Evolutionary conservation across 768 basidiomycete genomes (phyloP), one percentile per base, ranked within the genome.

Genomic region (Dendrothele bispora): DNA sequence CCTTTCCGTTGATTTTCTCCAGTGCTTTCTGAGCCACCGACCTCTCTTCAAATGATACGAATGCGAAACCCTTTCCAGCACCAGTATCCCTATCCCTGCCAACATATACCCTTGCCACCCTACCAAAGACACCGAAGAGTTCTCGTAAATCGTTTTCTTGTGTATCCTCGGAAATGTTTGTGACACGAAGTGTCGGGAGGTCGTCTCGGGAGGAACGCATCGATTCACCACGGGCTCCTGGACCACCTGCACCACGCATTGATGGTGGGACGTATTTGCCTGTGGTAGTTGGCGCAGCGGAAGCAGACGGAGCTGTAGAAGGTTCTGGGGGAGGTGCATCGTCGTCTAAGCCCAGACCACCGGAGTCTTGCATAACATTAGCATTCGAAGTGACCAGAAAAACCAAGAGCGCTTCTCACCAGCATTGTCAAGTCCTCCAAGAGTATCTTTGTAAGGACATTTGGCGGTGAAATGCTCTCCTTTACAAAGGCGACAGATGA

Each of bases 391-490:
- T n/a, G n/a, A n/a, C n/a, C n/a, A n/a, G n/a, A n/a, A n/a, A n/a
- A n/a, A n/a, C n/a, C n/a, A n/a, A n/a, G n/a, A n/a, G n/a, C n/a
- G n/a, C n/a, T n/a, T n/a, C 34, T 44, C 58, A 78, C 84, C 84
- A 4, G 71, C 69, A 11, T 73, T 74, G 43, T 84, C 89, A 39
- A 93, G 73, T 3, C 82, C 88, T 8, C 84, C 86, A 12, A 99
- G 79, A 7, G 89, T 88, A 59, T 98, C 94, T 70, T 94, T 97
- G 79, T 94, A 95, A 5, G 97, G 97, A 78, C 97, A 98, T 67
- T 95, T 94, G 53, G 94, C 89, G 12, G 97, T 99, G 69, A 95
- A 98, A 72, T 98, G 97, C 54, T 88, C 89, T 43, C 95, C 97
- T 63, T 95, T 91, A 73, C 97, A 98, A 46, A 97, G 72, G 54